A percentile compares a stretch with the other conserved stretches of the same genome.
phyloP scores from a whole-genome alignment of 495 filamentous ascomycete genomes.

The Hyaloscypha variabilis region DNA sequence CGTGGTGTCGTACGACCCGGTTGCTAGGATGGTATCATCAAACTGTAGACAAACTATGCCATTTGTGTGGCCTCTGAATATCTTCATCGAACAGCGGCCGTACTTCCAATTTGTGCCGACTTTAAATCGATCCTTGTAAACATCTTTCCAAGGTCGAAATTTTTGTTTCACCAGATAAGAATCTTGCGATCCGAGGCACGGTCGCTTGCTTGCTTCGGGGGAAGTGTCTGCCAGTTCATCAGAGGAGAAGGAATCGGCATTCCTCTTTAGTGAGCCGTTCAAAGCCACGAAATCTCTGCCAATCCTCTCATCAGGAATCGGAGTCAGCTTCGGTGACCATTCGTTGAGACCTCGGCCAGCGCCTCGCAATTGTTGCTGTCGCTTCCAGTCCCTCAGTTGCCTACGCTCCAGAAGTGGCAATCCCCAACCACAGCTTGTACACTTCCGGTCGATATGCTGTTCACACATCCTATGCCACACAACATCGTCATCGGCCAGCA shows the following conservation, averaged over 20 bases:
- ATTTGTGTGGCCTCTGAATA: constrained; percentile 88
- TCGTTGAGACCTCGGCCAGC: constrained; percentile 49
- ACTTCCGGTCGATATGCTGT: constrained; percentile 96
- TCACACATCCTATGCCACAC: constrained; percentile 99
- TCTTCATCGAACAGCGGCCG: constrained; percentile 78
- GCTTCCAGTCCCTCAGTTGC: constrained; percentile 81
- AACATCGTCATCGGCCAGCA: constrained; percentile 90
- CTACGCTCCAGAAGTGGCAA: constrained; percentile 88
- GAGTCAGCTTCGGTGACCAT: constrained; percentile 55
- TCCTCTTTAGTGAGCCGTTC: constrained; percentile 22
- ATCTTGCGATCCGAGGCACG: constrained; percentile 24
- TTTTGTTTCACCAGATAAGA: constrained; percentile 31
- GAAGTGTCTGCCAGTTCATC: constrained; percentile 15
- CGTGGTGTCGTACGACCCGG: constrained; percentile 91
- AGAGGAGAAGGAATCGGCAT: constrained; percentile 17
- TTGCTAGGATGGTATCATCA: constrained; percentile 87
- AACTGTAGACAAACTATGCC: constrained; percentile 97
- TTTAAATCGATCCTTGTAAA: constrained; percentile 86
- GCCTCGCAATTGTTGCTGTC: constrained; percentile 75
- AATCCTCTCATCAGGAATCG: constrained; percentile 39
- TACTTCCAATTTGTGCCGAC: constrained; percentile 97
- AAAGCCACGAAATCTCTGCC: neutral
- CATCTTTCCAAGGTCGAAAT: constrained; percentile 86
- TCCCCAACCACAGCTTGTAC: constrained; percentile 96
- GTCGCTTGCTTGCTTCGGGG: constrained; percentile 48